A percentile compares a stretch with the other conserved stretches of the same genome.
Evolutionary conservation across 352 stramenopile species (phyloP).

Genomic region (Phytopythium ostracodes): DNA sequence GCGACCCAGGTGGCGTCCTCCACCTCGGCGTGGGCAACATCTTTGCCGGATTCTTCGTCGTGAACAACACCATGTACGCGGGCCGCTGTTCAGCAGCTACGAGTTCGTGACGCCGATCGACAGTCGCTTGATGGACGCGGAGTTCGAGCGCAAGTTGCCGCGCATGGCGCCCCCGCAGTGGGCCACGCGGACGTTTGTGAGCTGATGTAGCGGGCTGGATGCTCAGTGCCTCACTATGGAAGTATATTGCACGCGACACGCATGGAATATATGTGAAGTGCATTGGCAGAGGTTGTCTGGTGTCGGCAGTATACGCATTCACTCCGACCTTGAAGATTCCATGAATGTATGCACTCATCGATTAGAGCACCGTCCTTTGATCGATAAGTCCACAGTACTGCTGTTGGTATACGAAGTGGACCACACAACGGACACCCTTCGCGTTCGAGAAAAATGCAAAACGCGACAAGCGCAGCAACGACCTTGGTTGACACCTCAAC

Average conservation of each 20-base stretch:
- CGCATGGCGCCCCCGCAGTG: background rate
- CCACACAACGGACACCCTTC: background rate
- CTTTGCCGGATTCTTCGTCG: conserved; percentile 22
- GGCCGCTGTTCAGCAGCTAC: conserved; percentile 30
- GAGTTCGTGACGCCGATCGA: conserved; percentile 31
- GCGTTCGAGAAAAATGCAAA: conserved; percentile 1
- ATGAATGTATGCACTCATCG: background rate
- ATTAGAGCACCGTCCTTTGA: background rate
- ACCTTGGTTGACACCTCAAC: background rate
- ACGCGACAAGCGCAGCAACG: background rate
- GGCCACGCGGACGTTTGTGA: background rate
- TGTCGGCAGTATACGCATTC: background rate
- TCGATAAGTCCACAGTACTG: background rate
- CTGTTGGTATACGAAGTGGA: background rate
- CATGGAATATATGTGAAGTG: no score
- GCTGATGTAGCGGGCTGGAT: no score
- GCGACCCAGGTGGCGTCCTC: conserved; percentile 24
- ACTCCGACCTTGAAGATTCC: conserved; percentile 1
- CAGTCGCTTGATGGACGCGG: conserved; percentile 16
- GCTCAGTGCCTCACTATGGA: no score
- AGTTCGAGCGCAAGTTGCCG: conserved; percentile 12
- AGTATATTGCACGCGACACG: no score
- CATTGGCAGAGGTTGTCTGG: no score
- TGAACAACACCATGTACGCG: conserved; percentile 27
- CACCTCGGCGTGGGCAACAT: conserved; percentile 26